Percentiles rank a stretch among this genome's conserved stretches.
Conservation (phyloP, 805 yeast species). For the Candida ovalis region DNA sequence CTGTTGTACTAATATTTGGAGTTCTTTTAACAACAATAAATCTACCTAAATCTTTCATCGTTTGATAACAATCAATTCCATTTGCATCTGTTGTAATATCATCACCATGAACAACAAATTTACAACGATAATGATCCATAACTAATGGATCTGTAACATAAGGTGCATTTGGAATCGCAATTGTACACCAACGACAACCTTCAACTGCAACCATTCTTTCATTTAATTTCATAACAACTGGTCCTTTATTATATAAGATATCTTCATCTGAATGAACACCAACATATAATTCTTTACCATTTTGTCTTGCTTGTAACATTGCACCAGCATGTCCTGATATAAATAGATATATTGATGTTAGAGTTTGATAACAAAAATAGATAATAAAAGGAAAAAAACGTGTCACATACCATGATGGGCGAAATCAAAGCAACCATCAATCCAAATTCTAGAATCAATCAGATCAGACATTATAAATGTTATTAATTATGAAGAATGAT, state of each 20-base stretch:
- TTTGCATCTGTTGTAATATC: slow-evolving; percentile 95
- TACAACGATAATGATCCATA: slow-evolving; percentile 70
- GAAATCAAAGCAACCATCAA: slow-evolving; percentile 97
- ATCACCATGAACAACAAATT: slow-evolving; percentile 97
- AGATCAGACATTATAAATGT: neutral
- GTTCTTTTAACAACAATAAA: slow-evolving; percentile 92
- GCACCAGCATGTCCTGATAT: slow-evolving; percentile 82
- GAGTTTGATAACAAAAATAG: neutral
- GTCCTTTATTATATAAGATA: slow-evolving; percentile 80
- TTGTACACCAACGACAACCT: slow-evolving; percentile 86
- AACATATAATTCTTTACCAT: slow-evolving; percentile 70
- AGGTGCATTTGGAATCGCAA: slow-evolving; percentile 75
- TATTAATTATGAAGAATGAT: too few relatives aligned
- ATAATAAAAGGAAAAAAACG: too few relatives aligned
- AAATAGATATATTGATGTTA: neutral
- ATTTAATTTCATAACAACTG: slow-evolving; percentile 80
- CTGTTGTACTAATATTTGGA: slow-evolving; percentile 92
- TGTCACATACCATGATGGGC: slow-evolving; percentile 75
- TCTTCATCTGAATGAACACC: slow-evolving; percentile 95
- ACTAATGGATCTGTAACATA: slow-evolving; percentile 86
- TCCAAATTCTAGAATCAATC: slow-evolving; percentile 64
- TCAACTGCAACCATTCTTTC: slow-evolving; percentile 84
- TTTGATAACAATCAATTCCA: slow-evolving; percentile 89
- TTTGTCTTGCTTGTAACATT: slow-evolving; percentile 83
- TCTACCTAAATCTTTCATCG: slow-evolving; percentile 78